These are phyloP conservation scores for Xerocomus potaroensis DNA, from an alignment of 768 basidiomycete genomes.

Conservation along the genomic window DNA sequence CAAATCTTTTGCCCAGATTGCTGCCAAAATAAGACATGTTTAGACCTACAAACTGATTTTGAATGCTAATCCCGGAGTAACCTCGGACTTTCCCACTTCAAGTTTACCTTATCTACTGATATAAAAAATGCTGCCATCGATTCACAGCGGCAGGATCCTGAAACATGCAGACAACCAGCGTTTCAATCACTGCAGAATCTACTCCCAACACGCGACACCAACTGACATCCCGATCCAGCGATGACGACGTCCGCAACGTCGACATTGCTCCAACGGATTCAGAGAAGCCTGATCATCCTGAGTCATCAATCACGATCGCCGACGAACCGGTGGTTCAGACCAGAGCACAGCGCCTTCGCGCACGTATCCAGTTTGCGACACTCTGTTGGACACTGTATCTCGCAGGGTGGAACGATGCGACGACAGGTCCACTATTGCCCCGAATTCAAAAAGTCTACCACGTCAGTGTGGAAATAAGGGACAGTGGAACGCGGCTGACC, in stretches of 20 bases:
- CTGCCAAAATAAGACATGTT: too few relatives aligned
- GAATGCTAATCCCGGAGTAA: too few relatives aligned
- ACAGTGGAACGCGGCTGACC: neutral
- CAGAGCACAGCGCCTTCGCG: conserved; percentile 19
- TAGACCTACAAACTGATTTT: too few relatives aligned
- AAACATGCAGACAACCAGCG: conserved; percentile 18
- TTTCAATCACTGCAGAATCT: neutral
- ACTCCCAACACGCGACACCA: conserved; percentile 9
- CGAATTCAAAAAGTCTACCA: conserved; percentile 35
- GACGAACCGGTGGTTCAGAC: conserved; percentile 4
- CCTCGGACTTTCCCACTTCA: too few relatives aligned
- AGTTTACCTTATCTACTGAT: too few relatives aligned
- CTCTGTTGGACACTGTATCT: conserved; percentile 35
- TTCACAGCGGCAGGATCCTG: neutral
- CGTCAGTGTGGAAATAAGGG: conserved; percentile 25
- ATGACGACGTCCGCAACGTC: conserved; percentile 2
- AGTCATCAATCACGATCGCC: neutral
- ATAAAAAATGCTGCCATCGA: too few relatives aligned
- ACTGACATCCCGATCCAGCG: neutral
- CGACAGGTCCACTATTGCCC: conserved; percentile 37
- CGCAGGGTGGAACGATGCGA: conserved; percentile 38
- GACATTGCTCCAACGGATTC: too few relatives aligned
- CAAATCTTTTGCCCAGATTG: too few relatives aligned
- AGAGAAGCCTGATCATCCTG: neutral
- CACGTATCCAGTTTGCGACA: conserved; percentile 30